Conservation (phyloP, 2,329 filamentous ascomycete species). For the Exserohilum turcica region DNA sequence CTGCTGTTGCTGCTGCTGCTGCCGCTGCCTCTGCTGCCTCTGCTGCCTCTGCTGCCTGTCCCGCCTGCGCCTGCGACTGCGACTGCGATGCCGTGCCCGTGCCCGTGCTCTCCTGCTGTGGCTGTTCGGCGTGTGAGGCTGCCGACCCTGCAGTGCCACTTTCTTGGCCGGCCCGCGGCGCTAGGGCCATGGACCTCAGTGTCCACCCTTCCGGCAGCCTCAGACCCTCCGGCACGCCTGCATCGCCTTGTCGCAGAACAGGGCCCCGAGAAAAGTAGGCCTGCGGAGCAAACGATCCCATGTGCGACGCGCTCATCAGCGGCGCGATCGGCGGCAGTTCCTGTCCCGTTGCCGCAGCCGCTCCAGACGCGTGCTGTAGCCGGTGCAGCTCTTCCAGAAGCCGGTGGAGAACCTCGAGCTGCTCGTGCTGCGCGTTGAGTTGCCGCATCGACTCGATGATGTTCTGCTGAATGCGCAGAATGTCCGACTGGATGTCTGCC, state of each 20-base stretch:
- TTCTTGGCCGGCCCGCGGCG: constrained; percentile 25
- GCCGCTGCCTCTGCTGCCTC: too few relatives aligned
- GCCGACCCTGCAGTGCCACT: constrained; percentile 3
- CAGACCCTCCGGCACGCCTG: constrained; percentile 42
- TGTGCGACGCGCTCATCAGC: constrained; percentile 29
- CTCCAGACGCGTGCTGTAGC: constrained; percentile 38
- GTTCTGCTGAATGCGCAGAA: constrained; percentile 45
- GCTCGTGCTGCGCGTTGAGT: constrained; percentile 41
- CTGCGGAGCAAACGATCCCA: constrained; percentile 32
- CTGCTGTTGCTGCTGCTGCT: neutral
- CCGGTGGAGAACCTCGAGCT: constrained; percentile 41
- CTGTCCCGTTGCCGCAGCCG: constrained; percentile 27
- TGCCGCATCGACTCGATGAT: constrained; percentile 45
- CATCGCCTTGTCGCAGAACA: constrained; percentile 42
- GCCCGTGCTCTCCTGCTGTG: neutral
- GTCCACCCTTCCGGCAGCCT: constrained; percentile 48
- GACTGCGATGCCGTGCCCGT: neutral
- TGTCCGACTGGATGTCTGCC: constrained; percentile 43
- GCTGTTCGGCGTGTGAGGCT: constrained; percentile 12
- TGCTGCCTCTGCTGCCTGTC: constrained; percentile 1
- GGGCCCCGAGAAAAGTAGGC: constrained; percentile 42
- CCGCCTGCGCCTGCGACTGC: too few relatives aligned
- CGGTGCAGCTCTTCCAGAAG: constrained; percentile 42
- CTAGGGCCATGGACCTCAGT: constrained; percentile 39
- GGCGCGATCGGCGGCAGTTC: constrained; percentile 35